Evolutionary conservation across 768 basidiomycete genomes (phyloP).

Genomic region (Kwoniella bestiolae): DNA sequence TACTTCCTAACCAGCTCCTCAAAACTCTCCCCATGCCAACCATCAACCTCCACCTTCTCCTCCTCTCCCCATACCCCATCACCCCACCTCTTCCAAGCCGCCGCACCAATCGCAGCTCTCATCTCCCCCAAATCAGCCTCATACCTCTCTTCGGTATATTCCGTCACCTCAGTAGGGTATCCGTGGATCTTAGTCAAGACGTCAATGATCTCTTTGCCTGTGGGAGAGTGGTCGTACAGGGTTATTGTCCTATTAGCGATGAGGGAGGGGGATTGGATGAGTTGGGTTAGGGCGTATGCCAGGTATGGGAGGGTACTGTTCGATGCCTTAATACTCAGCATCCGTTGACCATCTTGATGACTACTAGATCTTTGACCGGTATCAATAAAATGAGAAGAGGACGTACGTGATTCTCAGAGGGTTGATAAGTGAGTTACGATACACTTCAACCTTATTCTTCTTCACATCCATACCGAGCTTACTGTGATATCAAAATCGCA

Average conservation of each 20-base stretch:
- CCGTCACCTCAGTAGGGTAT: conserved; percentile 6
- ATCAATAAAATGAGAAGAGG: background rate
- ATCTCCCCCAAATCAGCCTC: background rate
- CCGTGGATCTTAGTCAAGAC: conserved; percentile 23
- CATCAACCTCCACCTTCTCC: conserved; percentile 8
- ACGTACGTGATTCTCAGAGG: conserved; percentile 21
- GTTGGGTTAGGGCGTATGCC: conserved; percentile 10
- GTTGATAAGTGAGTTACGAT: conserved; percentile 4
- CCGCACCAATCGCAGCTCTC: conserved; percentile 2
- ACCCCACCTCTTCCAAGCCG: conserved; percentile 5
- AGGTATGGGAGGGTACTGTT: conserved; percentile 9
- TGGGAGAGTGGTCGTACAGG: conserved; percentile 10
- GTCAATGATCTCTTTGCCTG: conserved; percentile 16
- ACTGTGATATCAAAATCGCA: background rate
- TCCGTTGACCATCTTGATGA: too few species aligned
- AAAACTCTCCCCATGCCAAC: conserved; percentile 4
- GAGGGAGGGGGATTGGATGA: background rate
- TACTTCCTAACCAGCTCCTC: conserved; percentile 8
- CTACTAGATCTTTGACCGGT: too few species aligned
- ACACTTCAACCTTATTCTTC: conserved; percentile 22
- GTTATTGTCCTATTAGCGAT: conserved; percentile 7
- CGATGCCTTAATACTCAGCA: too few species aligned
- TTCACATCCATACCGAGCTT: conserved; percentile 21
- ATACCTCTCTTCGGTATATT: conserved; percentile 8
- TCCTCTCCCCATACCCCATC: conserved; percentile 1